Conservation (phyloP, 2,329 filamentous ascomycete genomes). For the Blastomyces gilchristii region DNA sequence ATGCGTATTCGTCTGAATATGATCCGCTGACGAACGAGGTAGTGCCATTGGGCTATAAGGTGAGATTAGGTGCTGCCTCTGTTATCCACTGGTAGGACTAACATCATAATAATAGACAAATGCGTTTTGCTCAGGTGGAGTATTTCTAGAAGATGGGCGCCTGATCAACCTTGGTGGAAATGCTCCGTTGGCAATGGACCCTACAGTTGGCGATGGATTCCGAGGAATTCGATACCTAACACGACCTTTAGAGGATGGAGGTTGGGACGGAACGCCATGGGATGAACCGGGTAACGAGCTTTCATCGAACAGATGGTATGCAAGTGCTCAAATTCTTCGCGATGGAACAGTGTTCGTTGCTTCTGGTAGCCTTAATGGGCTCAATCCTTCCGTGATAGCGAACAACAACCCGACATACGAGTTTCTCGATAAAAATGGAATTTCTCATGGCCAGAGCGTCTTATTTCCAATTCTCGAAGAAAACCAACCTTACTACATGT, state of each 20-base stretch:
- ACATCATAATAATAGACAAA: conserved; percentile 37
- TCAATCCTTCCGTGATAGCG: conserved; percentile 42
- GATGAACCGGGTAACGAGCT: conserved; percentile 47
- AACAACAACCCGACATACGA: conserved; percentile 58
- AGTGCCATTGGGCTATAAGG: conserved; percentile 40
- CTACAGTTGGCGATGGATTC: conserved; percentile 51
- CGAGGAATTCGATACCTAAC: conserved; percentile 46
- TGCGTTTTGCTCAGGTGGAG: conserved; percentile 51
- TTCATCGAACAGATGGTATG: conserved; percentile 49
- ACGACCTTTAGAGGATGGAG: conserved; percentile 36
- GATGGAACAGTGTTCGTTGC: conserved; percentile 50
- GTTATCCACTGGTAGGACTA: background rate
- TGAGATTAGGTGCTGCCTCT: conserved; percentile 9
- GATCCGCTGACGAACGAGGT: conserved; percentile 42
- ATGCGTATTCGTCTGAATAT: conserved; percentile 52
- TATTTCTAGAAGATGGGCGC: conserved; percentile 48
- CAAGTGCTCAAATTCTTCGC: conserved; percentile 48
- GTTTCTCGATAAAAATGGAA: conserved; percentile 42
- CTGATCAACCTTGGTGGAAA: conserved; percentile 50
- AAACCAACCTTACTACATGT: conserved; percentile 56
- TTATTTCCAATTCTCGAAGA: conserved; percentile 45
- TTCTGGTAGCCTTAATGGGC: conserved; percentile 50
- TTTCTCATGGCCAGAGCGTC: conserved; percentile 39
- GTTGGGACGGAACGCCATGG: conserved; percentile 44
- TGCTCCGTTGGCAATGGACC: conserved; percentile 45